phyloP scores from a whole-genome alignment of 2,329 filamentous ascomycete species.

The Drechslerella stenobrocha region DNA sequence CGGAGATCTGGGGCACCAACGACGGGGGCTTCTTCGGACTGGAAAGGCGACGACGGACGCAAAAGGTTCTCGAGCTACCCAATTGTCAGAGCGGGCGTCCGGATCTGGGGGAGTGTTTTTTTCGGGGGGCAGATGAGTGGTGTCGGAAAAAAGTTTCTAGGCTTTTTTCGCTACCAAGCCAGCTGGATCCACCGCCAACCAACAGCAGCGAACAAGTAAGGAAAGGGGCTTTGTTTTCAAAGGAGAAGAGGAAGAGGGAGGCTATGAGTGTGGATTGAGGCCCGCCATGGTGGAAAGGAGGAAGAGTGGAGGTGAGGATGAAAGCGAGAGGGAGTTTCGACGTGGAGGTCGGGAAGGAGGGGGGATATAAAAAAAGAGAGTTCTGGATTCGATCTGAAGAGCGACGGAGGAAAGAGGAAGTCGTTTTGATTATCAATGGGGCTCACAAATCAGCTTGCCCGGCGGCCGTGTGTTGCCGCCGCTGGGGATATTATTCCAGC shows the following conservation, averaged over 20 bases:
- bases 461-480: not conserved
- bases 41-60: not conserved
- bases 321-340: not conserved
- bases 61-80: not conserved
- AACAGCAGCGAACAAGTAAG: conserved; percentile 19
- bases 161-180: conserved; percentile 26
- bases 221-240: conserved; percentile 1
- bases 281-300: conserved; percentile 31
- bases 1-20: not conserved
- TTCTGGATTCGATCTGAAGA: not conserved
- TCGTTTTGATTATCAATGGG: conserved; percentile 5
- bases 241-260: conserved; percentile 6
- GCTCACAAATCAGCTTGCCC: not conserved
- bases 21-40: not conserved
- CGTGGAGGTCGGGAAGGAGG: conserved; percentile 6
- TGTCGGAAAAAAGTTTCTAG: conserved; percentile 30
- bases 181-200: conserved; percentile 13
- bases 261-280: conserved; percentile 28
- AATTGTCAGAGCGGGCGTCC: conserved; percentile 5
- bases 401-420: conserved; percentile 9
- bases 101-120: conserved; percentile 30
- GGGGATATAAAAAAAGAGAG: conserved; percentile 28
- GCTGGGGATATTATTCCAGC: not conserved
- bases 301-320: conserved; percentile 5
- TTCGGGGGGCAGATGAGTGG: conserved; percentile 24